Percentiles rank a stretch among this genome's conserved stretches.
phyloP scores from a whole-genome alignment of 441 rosid species.

The Melastoma candidum region DNA sequence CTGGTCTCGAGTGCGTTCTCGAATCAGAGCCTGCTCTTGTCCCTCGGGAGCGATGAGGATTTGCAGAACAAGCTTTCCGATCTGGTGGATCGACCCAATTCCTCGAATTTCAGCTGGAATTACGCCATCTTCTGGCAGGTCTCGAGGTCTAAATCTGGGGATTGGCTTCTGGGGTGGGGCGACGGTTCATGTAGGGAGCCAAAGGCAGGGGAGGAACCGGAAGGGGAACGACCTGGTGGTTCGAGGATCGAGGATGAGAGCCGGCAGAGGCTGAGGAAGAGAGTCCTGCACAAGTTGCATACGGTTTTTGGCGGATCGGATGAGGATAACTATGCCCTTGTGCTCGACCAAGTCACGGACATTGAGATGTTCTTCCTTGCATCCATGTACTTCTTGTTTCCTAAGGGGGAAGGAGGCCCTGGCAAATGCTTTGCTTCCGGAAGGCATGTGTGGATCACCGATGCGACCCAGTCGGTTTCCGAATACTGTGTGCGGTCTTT shows the following conservation, averaged over 20 bases:
- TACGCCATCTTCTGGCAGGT: slow-evolving; percentile 92
- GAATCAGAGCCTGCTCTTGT: slow-evolving; percentile 49
- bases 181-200: slow-evolving; percentile 94
- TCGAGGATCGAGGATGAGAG: slow-evolving; percentile 45
- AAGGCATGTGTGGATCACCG: slow-evolving; percentile 62
- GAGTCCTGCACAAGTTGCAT: slow-evolving; percentile 73
- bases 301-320: slow-evolving; percentile 72
- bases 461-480: slow-evolving; percentile 33
- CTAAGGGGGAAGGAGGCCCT: slow-evolving; percentile 77
- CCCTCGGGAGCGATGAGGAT: slow-evolving; percentile 55
- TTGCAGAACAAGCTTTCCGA: slow-evolving; percentile 77
- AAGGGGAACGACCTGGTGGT: slow-evolving; percentile 30
- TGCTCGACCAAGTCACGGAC: slow-evolving; percentile 79
- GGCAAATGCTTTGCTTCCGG: slow-evolving; percentile 74
- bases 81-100: slow-evolving; percentile 71
- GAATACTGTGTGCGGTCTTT: slow-evolving; percentile 84
- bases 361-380: slow-evolving; percentile 91
- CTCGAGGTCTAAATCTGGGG: slow-evolving; percentile 72
- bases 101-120: slow-evolving; percentile 84
- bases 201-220: slow-evolving; percentile 56
- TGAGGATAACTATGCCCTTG: slow-evolving; percentile 71
- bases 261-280: slow-evolving; percentile 76
- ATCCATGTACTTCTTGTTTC: slow-evolving; percentile 96
- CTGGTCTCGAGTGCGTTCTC: slow-evolving; percentile 54
- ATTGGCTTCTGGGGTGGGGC: slow-evolving; percentile 82